Evolutionary conservation across 805 yeast genomes (phyloP).

Genomic region (Spathaspora passalidarum): DNA sequence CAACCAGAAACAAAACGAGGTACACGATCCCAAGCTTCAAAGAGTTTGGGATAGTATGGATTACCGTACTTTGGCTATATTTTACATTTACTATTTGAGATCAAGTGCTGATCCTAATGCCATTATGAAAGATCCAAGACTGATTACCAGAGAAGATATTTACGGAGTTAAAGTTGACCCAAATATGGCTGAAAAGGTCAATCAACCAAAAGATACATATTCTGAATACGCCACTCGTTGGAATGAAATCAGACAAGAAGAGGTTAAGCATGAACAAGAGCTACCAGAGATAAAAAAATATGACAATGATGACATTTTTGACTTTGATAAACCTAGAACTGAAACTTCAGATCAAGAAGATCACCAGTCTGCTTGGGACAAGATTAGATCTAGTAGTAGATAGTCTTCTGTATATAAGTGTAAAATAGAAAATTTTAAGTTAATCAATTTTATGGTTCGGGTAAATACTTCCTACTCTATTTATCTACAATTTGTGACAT

Average conservation of each 20-base stretch:
- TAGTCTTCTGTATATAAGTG: neutral
- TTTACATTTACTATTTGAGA: constrained; percentile 47
- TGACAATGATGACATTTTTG: constrained; percentile 2
- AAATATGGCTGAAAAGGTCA: neutral
- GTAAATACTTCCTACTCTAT: too few species aligned
- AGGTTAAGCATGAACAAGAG: neutral
- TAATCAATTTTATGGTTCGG: too few species aligned
- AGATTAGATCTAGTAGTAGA: constrained; percentile 9
- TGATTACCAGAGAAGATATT: constrained; percentile 20
- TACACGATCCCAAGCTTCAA: constrained; percentile 13
- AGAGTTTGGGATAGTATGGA: constrained; percentile 37
- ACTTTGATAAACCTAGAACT: constrained; percentile 4
- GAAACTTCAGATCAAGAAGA: neutral
- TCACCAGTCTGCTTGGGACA: constrained; percentile 19
- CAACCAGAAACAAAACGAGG: constrained; percentile 12
- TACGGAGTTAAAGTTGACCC: constrained; percentile 30
- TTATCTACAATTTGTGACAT: too few species aligned
- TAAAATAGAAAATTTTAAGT: too few species aligned
- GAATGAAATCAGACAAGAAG: neutral
- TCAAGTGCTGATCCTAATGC: constrained; percentile 51
- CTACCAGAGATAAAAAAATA: constrained; percentile 4
- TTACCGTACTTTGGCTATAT: constrained; percentile 32
- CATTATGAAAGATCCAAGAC: constrained; percentile 55
- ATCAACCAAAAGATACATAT: neutral
- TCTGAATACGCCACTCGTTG: neutral